Evolutionary conservation across 2,329 filamentous ascomycete species (phyloP), one percentile per base, ranked within the genome.

Genomic region (Claviceps quebecensis): DNA sequence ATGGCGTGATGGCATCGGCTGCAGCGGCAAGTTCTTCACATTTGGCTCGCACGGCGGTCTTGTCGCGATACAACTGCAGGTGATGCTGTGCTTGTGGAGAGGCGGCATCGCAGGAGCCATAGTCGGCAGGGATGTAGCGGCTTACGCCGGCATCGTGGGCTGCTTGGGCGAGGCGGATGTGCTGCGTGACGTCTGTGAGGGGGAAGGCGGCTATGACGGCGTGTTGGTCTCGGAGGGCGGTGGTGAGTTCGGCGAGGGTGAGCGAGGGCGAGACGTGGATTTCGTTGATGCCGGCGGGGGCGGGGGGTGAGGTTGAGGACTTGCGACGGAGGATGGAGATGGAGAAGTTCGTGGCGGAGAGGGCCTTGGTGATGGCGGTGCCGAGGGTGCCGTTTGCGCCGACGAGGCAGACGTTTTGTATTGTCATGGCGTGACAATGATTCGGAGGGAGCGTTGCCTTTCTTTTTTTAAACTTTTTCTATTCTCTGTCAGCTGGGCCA

Each of bases 81-180:
- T 64, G 53, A 22, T 60, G 58, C 53, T 62, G 63, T 0, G 64
- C 59, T 56, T 70, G 63, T 26, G 64, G 64, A n/a, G 58, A 61
- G 44, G 60, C 58, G 1, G 66, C 64, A 53, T 68, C 66, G 48
- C 65, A 67, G 55, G 62, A 60, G 37, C 69, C 70, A 53, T 74
- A 84, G 56, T 84, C 80, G 14, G 76, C 75, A 2, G 80, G 79
- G 41, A 84, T 69, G 65, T 81, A 81, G 26, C 78, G 72, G 56
- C 77, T 72, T 2, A 84, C 78, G 22, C 80, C 78, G 4, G 78
- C 80, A 5, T 69, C 69, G 41, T 76, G 70, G 23, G 79, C 74
- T 0, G 80, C 81, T 48, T 83, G 74, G 45, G 79, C 73, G 51
- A 83, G 68, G 7, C 75, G 64, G 5, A 68, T 54, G 48, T 68